These are phyloP conservation scores for Raphanus sativus DNA, from an alignment of 345 rosid species.

Conservation along the genomic window DNA sequence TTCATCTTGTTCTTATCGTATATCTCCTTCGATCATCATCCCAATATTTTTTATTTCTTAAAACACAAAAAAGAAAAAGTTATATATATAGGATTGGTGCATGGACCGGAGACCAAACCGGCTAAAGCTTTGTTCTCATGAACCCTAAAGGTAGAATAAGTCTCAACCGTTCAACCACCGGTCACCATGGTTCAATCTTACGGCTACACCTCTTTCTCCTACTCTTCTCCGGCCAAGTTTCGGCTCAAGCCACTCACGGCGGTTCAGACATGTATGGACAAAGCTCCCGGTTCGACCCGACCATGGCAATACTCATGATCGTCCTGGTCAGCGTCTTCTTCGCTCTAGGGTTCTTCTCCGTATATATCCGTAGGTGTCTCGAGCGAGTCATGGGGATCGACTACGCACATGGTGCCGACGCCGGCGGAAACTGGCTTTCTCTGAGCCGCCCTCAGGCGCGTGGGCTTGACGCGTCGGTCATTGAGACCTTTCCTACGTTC, in stretches of 20 bases:
- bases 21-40: slow-evolving; percentile 8
- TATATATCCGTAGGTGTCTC: slow-evolving; percentile 61
- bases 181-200: slow-evolving; percentile 13
- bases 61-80: background rate
- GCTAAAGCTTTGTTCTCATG: slow-evolving; percentile 26
- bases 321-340: slow-evolving; percentile 26
- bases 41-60: background rate
- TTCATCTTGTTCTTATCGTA: slow-evolving; percentile 5
- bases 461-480: slow-evolving; percentile 61
- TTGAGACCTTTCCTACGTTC: slow-evolving; percentile 67
- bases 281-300: background rate
- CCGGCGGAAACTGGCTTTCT: slow-evolving; percentile 31
- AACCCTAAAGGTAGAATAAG: slow-evolving; percentile 5
- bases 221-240: slow-evolving; percentile 16
- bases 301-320: slow-evolving; percentile 1
- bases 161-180: slow-evolving; percentile 2
- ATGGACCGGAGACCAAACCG: slow-evolving; percentile 26
- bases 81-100: background rate
- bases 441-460: slow-evolving; percentile 35
- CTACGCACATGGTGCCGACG: background rate
- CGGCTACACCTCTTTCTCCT: slow-evolving; percentile 24
- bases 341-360: slow-evolving; percentile 67
- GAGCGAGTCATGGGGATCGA: slow-evolving; percentile 31
- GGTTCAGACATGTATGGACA: background rate
- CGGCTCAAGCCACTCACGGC: slow-evolving; percentile 33